Base-by-base conservation (phyloP, 2,329 filamentous ascomycete genomes). In the Ophiognomonia clavigignenti-juglandacearum region DNA sequence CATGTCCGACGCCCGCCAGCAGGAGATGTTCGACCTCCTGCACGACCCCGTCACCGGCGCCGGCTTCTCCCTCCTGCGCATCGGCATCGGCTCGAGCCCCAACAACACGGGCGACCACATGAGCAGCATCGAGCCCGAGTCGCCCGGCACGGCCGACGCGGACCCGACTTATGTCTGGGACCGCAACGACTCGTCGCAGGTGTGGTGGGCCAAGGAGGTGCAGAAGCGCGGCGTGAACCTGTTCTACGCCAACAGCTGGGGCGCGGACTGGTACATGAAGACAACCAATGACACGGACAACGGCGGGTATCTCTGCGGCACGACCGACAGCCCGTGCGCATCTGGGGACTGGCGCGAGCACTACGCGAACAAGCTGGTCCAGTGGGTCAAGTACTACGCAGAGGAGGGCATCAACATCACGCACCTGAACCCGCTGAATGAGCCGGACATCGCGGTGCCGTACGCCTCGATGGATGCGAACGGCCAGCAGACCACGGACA, bases 1-100 rank as follows among this genome's bases (percentile, higher is more conserved):
- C 4, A 38, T 64, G n/a, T 52, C 61, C 23, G 55, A 62, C 27
- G 55, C 56, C 5, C 62, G 62, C 40, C 61, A 61, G n/a, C n/a
- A n/a, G n/a, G n/a, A n/a, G n/a, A n/a, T n/a, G n/a, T n/a, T n/a
- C n/a, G n/a, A n/a, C n/a, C n/a, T n/a, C n/a, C n/a, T n/a, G n/a
- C n/a, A n/a, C n/a, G n/a, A n/a, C n/a, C n/a, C n/a, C n/a, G n/a
- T n/a, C n/a, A n/a, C n/a, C n/a, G n/a, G n/a, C n/a, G n/a, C n/a
- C n/a, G n/a, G n/a, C n/a, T n/a, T n/a, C n/a, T n/a, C n/a, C n/a
- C n/a, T n/a, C n/a, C n/a, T n/a, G n/a, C n/a, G n/a, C n/a, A n/a
- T n/a, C n/a, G n/a, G n/a, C n/a, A n/a, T n/a, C n/a, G n/a, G n/a
- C n/a, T n/a, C n/a, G n/a, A n/a, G n/a, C n/a, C n/a, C n/a, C n/a